phyloP scores from a whole-genome alignment of 2,329 filamentous ascomycete genomes.

The Verticillium isaacii region DNA sequence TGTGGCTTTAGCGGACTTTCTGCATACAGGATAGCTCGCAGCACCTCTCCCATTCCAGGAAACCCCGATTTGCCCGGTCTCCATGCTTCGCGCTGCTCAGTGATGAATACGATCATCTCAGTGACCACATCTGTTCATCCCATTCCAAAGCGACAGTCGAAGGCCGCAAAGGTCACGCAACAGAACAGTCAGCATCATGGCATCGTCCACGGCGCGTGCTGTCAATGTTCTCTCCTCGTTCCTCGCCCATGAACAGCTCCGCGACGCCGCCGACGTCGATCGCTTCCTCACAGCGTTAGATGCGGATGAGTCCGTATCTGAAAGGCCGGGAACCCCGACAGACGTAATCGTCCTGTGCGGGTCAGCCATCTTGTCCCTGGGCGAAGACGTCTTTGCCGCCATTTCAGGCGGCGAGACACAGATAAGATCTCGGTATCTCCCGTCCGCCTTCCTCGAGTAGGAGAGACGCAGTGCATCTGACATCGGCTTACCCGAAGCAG shows the following conservation, averaged over 20 bases:
- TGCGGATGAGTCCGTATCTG: neutral
- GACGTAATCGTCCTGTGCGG: constrained; percentile 10
- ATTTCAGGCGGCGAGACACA: neutral
- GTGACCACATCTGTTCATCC: too few species aligned
- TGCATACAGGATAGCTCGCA: too few species aligned
- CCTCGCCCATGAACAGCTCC: constrained; percentile 4
- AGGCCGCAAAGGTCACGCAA: too few species aligned
- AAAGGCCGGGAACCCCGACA: neutral
- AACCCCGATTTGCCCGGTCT: too few species aligned
- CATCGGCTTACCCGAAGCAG: neutral
- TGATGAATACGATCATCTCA: too few species aligned
- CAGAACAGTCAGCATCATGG: too few species aligned
- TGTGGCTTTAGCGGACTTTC: too few species aligned
- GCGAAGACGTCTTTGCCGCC: constrained; percentile 5
- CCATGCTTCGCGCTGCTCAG: too few species aligned
- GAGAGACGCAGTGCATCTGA: neutral
- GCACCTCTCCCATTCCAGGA: too few species aligned
- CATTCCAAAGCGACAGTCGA: too few species aligned
- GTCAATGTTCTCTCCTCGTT: constrained; percentile 7
- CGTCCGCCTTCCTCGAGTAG: neutral
- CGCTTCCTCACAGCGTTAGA: neutral
- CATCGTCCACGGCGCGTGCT: neutral
- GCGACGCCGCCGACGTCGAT: constrained; percentile 1
- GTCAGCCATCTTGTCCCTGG: constrained; percentile 8
- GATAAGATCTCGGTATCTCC: neutral